phyloP scores from a whole-genome alignment of 495 filamentous ascomycete species.

The Lasiosphaeria ovina region DNA sequence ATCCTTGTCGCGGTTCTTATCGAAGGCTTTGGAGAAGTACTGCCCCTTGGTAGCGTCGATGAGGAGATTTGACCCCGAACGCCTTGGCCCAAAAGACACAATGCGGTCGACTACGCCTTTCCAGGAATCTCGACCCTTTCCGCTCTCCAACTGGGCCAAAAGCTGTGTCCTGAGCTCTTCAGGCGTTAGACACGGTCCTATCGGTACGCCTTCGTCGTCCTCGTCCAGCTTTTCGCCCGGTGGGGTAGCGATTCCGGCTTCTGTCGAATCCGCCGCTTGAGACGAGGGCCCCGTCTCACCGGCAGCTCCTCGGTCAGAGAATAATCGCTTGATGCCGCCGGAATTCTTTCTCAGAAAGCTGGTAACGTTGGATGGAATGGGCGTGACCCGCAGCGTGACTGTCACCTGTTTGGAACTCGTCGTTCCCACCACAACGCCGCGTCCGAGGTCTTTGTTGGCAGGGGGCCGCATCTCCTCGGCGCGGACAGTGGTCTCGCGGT shows the following conservation, averaged over 20 bases:
- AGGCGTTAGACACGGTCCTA: conserved; percentile 57
- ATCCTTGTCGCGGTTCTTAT: conserved; percentile 28
- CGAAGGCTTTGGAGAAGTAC: conserved; percentile 74
- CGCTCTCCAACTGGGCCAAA: conserved; percentile 59
- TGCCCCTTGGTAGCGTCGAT: conserved; percentile 76
- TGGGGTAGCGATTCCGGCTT: conserved; percentile 35
- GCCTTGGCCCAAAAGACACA: conserved; percentile 80
- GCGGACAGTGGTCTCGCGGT: conserved; percentile 84
- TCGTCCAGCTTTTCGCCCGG: conserved; percentile 28
- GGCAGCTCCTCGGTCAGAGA: conserved; percentile 60
- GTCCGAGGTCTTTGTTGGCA: conserved; percentile 80
- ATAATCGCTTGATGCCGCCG: conserved; percentile 73
- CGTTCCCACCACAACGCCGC: conserved; percentile 70
- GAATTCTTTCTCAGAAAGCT: conserved; percentile 81
- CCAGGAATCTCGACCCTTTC: conserved; percentile 73
- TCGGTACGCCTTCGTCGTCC: conserved; percentile 49
- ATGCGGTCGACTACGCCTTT: conserved; percentile 74
- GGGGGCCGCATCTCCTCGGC: conserved; percentile 88
- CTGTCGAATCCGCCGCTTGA: conserved; percentile 35
- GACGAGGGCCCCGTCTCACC: conserved; percentile 32
- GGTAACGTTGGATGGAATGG: conserved; percentile 74
- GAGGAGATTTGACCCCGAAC: conserved; percentile 85
- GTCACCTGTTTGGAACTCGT: conserved; percentile 85
- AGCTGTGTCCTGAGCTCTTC: conserved; percentile 76
- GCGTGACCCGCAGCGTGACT: conserved; percentile 73